phyloP scores from a whole-genome alignment of 1,284 basidiomycete genomes.

The Abortiporus biennis region DNA sequence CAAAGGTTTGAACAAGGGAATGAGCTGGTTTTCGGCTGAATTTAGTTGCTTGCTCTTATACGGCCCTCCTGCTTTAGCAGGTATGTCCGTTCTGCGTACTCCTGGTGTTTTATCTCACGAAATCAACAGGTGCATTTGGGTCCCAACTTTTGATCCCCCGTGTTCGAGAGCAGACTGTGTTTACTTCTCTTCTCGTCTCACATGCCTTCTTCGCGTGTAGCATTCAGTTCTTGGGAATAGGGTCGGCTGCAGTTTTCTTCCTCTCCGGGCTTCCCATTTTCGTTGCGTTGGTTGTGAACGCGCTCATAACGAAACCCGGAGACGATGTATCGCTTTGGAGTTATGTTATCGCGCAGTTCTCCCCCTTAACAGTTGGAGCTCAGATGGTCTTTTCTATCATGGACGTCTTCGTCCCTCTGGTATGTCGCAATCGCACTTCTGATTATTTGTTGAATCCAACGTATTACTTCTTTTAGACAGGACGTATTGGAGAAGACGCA shows the following conservation, averaged over 20 bases:
- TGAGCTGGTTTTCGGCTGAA: constrained; percentile 81
- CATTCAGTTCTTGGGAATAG: constrained; percentile 59
- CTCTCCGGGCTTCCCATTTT: constrained; percentile 51
- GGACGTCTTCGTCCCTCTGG: constrained; percentile 91
- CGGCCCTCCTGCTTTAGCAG: constrained; percentile 67
- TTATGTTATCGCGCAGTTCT: constrained; percentile 60
- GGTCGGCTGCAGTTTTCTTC: constrained; percentile 66
- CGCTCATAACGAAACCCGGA: constrained; percentile 25
- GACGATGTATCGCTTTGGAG: constrained; percentile 47
- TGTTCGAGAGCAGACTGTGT: constrained; percentile 54
- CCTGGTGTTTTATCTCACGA: not conserved
- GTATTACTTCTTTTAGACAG: constrained; percentile 41
- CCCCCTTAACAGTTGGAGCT: constrained; percentile 64
- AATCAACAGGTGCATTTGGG: constrained; percentile 41
- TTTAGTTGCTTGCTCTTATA: constrained; percentile 73
- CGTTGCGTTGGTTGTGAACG: constrained; percentile 46
- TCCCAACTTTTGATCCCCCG: constrained; percentile 49
- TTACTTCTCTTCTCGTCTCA: constrained; percentile 57
- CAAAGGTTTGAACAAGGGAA: constrained; percentile 53
- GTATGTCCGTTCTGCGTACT: constrained; percentile 32
- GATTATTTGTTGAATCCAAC: constrained; percentile 9
- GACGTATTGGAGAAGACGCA: constrained; percentile 68
- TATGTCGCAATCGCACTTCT: constrained; percentile 30
- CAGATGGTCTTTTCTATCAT: constrained; percentile 69
- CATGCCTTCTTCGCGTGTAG: constrained; percentile 45